These are phyloP conservation scores for Thalassiosira ordinaria DNA, from an alignment of 352 stramenopile genomes.

Conservation along the genomic window DNA sequence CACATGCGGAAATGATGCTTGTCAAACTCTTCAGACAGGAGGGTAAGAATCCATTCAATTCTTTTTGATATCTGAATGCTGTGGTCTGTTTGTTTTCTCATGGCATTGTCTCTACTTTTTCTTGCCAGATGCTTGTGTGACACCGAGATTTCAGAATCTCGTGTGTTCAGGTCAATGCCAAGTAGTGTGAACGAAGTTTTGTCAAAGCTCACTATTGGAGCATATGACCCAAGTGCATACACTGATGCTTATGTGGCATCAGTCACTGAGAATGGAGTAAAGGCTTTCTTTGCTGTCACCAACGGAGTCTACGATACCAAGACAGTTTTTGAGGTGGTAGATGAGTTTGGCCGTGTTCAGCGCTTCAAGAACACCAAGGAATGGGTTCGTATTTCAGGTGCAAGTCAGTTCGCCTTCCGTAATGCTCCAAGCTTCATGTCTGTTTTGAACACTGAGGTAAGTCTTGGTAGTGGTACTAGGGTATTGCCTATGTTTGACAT, in stretches of 20 bases:
- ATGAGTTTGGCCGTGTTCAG: slow-evolving; percentile 48
- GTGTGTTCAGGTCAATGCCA: slow-evolving; percentile 62
- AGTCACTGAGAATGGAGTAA: slow-evolving; percentile 49
- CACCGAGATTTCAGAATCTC: slow-evolving; percentile 41
- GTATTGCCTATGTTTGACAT: not conserved
- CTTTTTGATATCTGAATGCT: no score
- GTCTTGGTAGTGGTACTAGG: not conserved
- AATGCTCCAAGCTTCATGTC: slow-evolving; percentile 79
- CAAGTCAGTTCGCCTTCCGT: slow-evolving; percentile 65
- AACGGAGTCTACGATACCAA: slow-evolving; percentile 46
- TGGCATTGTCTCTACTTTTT: no score
- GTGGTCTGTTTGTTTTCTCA: no score
- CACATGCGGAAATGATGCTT: slow-evolving; percentile 46
- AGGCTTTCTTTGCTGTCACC: slow-evolving; percentile 35
- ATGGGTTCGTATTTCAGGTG: slow-evolving; percentile 58
- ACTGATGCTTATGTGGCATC: slow-evolving; percentile 23
- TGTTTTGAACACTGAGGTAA: slow-evolving; percentile 58
- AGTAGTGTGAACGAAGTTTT: slow-evolving; percentile 57
- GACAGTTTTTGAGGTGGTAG: slow-evolving; percentile 68
- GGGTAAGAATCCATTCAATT: no score
- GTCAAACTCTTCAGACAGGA: slow-evolving; percentile 46
- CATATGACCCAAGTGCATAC: slow-evolving; percentile 47
- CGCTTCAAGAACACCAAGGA: slow-evolving; percentile 68
- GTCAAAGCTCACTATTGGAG: slow-evolving; percentile 60
- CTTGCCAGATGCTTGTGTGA: slow-evolving; percentile 65